These are phyloP conservation scores for Pestalotiopsis sp. DNA, from an alignment of 2,329 filamentous ascomycete species.

Conservation along the genomic window DNA sequence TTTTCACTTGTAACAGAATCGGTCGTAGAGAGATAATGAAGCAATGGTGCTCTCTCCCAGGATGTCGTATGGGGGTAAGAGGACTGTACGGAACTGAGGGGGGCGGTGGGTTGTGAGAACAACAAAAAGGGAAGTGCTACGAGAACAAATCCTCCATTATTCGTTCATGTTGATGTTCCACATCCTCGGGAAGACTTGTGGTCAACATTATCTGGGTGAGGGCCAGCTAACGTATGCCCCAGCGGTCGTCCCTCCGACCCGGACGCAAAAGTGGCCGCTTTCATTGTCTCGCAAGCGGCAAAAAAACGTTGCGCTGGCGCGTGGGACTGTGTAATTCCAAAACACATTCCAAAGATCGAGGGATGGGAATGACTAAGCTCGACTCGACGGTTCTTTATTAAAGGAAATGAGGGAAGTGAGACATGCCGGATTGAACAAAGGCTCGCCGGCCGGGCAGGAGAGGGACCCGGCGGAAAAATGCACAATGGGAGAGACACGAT, in stretches of 20 bases:
- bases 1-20: not conserved
- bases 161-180: not conserved
- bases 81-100: not conserved
- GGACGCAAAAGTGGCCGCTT: not conserved
- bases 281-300: conserved; percentile 15
- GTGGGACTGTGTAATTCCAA: not conserved
- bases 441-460: not conserved
- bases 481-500: not conserved
- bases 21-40: not conserved
- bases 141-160: not conserved
- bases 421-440: not conserved
- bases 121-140: not conserved
- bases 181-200: no score
- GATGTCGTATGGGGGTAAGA: not conserved
- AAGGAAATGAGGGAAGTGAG: not conserved
- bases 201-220: no score
- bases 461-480: not conserved
- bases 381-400: not conserved
- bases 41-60: no score
- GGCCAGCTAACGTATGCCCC: not conserved
- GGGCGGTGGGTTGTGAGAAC: not conserved
- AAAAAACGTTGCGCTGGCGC: not conserved
- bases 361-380: not conserved
- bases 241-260: not conserved
- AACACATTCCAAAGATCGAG: conserved; percentile 1